Conservation (phyloP, 2,329 filamentous ascomycete species). For the Penicillium psychrosexuale region DNA sequence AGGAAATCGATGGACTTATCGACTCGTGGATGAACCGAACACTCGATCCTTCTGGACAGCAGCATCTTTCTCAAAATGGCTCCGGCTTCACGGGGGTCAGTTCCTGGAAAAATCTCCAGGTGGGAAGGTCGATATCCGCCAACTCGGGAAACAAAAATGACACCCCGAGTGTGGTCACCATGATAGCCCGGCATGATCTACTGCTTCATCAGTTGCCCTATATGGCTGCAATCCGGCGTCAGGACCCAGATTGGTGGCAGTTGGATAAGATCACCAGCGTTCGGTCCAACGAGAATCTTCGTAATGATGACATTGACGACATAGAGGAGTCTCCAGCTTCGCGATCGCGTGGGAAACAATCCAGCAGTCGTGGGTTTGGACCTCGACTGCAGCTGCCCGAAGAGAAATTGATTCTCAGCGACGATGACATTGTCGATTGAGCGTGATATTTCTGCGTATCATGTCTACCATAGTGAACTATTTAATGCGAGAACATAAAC, state of each 20-base stretch:
- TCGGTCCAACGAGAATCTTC: slow-evolving; percentile 34
- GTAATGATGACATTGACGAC: slow-evolving; percentile 52
- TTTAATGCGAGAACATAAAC: neutral
- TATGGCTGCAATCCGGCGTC: slow-evolving; percentile 62
- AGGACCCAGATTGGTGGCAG: slow-evolving; percentile 48
- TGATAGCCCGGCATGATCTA: slow-evolving; percentile 38
- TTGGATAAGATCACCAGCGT: slow-evolving; percentile 66
- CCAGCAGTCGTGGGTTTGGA: slow-evolving; percentile 24
- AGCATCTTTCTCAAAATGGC: slow-evolving; percentile 29
- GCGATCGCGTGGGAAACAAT: slow-evolving; percentile 36
- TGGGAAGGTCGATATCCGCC: slow-evolving; percentile 8
- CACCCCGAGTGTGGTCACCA: slow-evolving; percentile 21
- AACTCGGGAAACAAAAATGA: neutral
- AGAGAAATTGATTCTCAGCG: slow-evolving; percentile 69
- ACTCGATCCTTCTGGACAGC: slow-evolving; percentile 33
- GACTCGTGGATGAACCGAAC: slow-evolving; percentile 39
- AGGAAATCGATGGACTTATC: slow-evolving; percentile 74
- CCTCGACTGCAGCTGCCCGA: slow-evolving; percentile 34
- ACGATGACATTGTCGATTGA: slow-evolving; percentile 78
- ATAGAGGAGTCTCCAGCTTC: slow-evolving; percentile 20
- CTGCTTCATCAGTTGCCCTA: slow-evolving; percentile 85
- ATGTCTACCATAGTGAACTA: neutral
- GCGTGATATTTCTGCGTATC: neutral
- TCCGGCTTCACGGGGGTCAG: slow-evolving; percentile 31
- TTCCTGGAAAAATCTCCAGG: slow-evolving; percentile 32